phyloP scores from a whole-genome alignment of 768 basidiomycete genomes.

The Collybia nuda region DNA sequence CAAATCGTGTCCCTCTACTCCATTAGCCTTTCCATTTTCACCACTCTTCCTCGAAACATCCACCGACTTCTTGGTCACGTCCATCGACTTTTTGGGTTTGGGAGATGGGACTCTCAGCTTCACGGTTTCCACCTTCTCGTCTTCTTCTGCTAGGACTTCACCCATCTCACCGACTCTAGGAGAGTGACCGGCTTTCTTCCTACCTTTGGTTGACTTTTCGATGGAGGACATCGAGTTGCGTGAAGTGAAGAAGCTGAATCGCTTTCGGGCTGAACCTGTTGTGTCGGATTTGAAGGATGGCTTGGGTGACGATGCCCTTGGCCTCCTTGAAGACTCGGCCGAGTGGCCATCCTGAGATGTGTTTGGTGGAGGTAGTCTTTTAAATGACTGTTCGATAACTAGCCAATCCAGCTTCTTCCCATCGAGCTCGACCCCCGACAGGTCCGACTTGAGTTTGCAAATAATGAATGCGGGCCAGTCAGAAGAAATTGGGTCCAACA shows the following conservation, averaged over 20 bases:
- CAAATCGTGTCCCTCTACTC: constrained; percentile 3
- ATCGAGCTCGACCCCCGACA: constrained; percentile 23
- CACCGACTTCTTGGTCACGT: constrained; percentile 18
- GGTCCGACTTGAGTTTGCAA: constrained; percentile 58
- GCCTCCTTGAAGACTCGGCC: constrained; percentile 13
- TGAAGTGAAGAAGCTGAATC: constrained; percentile 62
- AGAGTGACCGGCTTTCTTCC: constrained; percentile 29
- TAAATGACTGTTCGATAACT: constrained; percentile 64
- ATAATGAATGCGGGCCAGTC: constrained; percentile 71
- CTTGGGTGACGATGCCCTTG: constrained; percentile 39
- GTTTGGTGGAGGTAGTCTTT: constrained; percentile 32
- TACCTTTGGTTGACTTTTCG: constrained; percentile 31
- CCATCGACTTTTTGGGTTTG: constrained; percentile 27
- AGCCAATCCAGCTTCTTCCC: constrained; percentile 57
- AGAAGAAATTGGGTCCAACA: constrained; percentile 65
- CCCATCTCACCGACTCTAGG: constrained; percentile 68
- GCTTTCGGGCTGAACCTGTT: constrained; percentile 54
- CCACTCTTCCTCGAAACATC: constrained; percentile 18
- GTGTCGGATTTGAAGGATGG: constrained; percentile 45
- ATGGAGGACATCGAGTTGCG: constrained; percentile 29
- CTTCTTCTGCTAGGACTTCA: constrained; percentile 61
- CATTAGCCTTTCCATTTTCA: constrained; percentile 10
- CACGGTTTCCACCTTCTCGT: constrained; percentile 26
- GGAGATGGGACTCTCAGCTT: constrained; percentile 28
- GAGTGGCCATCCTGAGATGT: constrained; percentile 11